Evolutionary conservation across 768 basidiomycete species (phyloP).

Genomic region (Suillus occidentalis): DNA sequence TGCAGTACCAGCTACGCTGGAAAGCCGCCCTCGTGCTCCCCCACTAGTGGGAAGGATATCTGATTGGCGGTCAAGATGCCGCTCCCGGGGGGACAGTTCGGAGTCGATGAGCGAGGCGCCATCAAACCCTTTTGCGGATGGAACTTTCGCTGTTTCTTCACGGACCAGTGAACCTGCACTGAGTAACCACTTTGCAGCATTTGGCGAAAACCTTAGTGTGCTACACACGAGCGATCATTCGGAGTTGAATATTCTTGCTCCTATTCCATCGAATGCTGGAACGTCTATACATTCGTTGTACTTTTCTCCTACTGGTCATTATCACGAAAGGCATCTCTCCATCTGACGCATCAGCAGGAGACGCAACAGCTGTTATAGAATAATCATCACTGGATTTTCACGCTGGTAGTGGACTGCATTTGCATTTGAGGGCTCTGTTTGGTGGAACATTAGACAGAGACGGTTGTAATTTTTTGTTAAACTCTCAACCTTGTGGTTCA

Average conservation of each 20-base stretch:
- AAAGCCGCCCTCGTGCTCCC: slow-evolving; percentile 4
- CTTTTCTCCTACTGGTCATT: slow-evolving; percentile 21
- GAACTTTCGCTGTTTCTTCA: slow-evolving; percentile 11
- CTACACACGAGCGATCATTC: slow-evolving; percentile 17
- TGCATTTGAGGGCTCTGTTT: slow-evolving; percentile 15
- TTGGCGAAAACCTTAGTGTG: not conserved
- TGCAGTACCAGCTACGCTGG: not conserved
- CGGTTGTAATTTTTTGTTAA: not conserved
- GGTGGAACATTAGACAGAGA: slow-evolving; percentile 12
- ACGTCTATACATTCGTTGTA: slow-evolving; percentile 5
- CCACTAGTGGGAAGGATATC: not conserved
- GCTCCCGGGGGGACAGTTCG: slow-evolving; percentile 11
- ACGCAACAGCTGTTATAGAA: no score
- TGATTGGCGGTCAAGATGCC: not conserved
- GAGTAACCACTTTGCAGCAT: slow-evolving; percentile 7
- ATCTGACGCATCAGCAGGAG: not conserved
- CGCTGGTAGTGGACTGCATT: slow-evolving; percentile 11
- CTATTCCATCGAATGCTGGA: slow-evolving; percentile 6
- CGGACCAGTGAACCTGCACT: slow-evolving; percentile 10
- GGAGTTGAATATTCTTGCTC: slow-evolving; percentile 19
- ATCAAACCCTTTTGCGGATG: slow-evolving; percentile 21
- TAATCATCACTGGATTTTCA: not conserved
- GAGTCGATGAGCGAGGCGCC: slow-evolving; percentile 11
- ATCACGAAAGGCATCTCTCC: slow-evolving; percentile 9
- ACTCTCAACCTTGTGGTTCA: not conserved